phyloP scores from a whole-genome alignment of 2,329 filamentous ascomycete species.

The Pseudopyricularia javanii region DNA sequence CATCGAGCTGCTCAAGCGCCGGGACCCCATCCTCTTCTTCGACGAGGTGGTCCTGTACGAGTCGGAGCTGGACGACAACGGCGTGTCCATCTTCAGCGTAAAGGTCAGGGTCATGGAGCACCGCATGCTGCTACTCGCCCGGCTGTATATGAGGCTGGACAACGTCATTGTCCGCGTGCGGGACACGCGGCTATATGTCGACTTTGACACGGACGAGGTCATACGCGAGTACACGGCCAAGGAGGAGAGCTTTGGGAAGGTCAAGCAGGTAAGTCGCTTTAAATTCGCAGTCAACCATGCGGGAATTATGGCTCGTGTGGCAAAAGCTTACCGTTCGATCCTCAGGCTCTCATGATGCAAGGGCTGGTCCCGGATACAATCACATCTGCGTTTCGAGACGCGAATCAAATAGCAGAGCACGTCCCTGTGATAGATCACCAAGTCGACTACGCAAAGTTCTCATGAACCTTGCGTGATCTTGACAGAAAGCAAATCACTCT shows the following conservation, averaged over 20 bases:
- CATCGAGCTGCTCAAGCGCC: constrained; percentile 71
- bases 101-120: constrained; percentile 91
- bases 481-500: neutral
- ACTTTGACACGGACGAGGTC: constrained; percentile 68
- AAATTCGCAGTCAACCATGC: constrained; percentile 4
- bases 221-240: constrained; percentile 84
- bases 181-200: constrained; percentile 85
- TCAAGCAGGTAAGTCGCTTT: constrained; percentile 49
- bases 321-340: neutral
- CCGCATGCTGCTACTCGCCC: constrained; percentile 69
- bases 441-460: constrained; percentile 34
- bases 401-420: constrained; percentile 60
- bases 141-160: constrained; percentile 89
- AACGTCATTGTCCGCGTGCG: constrained; percentile 77
- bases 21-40: constrained; percentile 92
- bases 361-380: constrained; percentile 56
- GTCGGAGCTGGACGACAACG: constrained; percentile 95
- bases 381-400: constrained; percentile 64
- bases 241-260: constrained; percentile 67
- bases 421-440: constrained; percentile 59
- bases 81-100: constrained; percentile 77
- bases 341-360: constrained; percentile 34
- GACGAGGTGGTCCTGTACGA: constrained; percentile 95
- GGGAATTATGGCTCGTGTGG: neutral
- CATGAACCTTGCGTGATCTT: neutral